phyloP scores from a whole-genome alignment of 306 rosid species.

The Trichosanthes truncata region DNA sequence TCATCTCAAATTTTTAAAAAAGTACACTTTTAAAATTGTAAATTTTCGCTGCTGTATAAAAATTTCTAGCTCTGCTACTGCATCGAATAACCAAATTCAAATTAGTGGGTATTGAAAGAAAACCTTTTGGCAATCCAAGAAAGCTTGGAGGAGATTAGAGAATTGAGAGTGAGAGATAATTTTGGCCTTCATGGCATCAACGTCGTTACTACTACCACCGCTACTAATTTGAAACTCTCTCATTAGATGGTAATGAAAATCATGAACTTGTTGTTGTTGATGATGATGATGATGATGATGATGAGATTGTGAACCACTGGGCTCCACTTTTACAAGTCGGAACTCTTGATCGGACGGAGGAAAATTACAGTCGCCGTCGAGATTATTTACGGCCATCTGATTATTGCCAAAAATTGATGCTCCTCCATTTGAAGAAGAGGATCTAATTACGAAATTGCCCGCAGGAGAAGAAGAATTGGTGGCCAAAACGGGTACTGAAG shows the following conservation, averaged over 20 bases:
- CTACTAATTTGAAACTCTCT: conserved; percentile 23
- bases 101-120: background rate
- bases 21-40: no score
- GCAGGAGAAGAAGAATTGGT: conserved; percentile 11
- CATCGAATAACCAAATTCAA: no score
- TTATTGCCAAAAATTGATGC: background rate
- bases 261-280: conserved; percentile 17
- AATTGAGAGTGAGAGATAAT: conserved; percentile 84
- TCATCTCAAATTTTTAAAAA: no score
- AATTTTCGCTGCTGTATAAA: no score
- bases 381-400: conserved; percentile 40
- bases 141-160: conserved; percentile 74
- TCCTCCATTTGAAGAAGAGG: conserved; percentile 18
- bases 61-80: no score
- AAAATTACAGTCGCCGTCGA: conserved; percentile 27
- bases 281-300: background rate
- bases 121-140: conserved; percentile 96
- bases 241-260: conserved; percentile 54
- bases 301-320: conserved; percentile 29
- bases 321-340: conserved; percentile 49
- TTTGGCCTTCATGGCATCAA: conserved; percentile 66
- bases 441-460: conserved; percentile 24
- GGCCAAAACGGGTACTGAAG: conserved; percentile 24
- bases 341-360: conserved; percentile 28
- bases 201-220: conserved; percentile 30